phyloP scores from a whole-genome alignment of 495 filamentous ascomycete genomes.

The Lophiotrema nucula region DNA sequence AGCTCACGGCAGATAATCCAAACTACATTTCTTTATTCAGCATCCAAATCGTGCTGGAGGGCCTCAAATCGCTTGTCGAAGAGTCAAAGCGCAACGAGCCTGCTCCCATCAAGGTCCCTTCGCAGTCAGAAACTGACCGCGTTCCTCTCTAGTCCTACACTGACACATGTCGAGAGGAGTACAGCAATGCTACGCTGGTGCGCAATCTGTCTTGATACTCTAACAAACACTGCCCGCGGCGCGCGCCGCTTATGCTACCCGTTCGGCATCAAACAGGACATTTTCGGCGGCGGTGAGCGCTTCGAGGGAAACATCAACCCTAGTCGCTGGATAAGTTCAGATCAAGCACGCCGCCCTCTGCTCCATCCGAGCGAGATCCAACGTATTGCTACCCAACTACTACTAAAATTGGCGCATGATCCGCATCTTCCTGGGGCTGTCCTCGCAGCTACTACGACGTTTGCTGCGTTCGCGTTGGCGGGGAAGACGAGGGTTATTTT shows the following conservation, averaged over 20 bases:
- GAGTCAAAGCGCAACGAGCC: conserved; percentile 12
- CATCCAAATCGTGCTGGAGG: conserved; percentile 4
- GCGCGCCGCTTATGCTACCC: conserved; percentile 4
- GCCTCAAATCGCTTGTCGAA: conserved; percentile 5
- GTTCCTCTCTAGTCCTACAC: background rate
- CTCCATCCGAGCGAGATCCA: conserved; percentile 7
- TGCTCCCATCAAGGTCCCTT: background rate
- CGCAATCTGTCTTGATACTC: conserved; percentile 8
- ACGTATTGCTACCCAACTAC: conserved; percentile 1
- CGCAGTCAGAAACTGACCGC: background rate
- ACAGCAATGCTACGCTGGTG: conserved; percentile 4
- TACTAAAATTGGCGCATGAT: conserved; percentile 2
- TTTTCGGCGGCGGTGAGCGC: conserved; percentile 9
- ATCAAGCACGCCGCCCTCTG: background rate
- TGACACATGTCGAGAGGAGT: background rate
- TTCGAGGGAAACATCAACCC: conserved; percentile 1
- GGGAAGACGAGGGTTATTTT: conserved; percentile 6
- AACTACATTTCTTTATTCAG: conserved; percentile 3
- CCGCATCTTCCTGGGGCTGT: conserved; percentile 7
- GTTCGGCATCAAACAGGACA: conserved; percentile 6
- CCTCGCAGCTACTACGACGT: conserved; percentile 4
- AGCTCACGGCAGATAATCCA: background rate
- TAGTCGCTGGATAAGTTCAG: background rate
- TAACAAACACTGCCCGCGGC: conserved; percentile 3
- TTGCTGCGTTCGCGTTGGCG: conserved; percentile 4